Evolutionary conservation across 352 stramenopile genomes (phyloP).

Genomic region (Pythium graminicola): DNA sequence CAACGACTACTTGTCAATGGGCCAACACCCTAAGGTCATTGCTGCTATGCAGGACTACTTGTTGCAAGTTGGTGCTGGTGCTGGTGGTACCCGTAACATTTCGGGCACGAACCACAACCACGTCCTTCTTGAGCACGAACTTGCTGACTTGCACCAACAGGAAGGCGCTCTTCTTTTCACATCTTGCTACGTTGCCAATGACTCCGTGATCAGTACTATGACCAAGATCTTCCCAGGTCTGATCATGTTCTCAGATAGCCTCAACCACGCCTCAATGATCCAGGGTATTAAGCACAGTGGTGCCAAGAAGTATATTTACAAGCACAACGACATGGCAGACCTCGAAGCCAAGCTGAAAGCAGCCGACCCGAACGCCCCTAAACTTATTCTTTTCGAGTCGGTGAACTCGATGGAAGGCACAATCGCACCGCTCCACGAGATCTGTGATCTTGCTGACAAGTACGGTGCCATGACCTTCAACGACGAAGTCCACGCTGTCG

Average conservation of each 20-base stretch:
- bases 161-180: slow-evolving; percentile 83
- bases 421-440: slow-evolving; percentile 78
- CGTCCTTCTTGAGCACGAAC: slow-evolving; percentile 74
- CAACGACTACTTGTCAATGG: slow-evolving; percentile 90
- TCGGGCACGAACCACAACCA: slow-evolving; percentile 90
- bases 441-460: slow-evolving; percentile 83
- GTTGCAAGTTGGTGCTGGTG: slow-evolving; percentile 71
- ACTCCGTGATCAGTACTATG: slow-evolving; percentile 83
- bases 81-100: slow-evolving; percentile 87
- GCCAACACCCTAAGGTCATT: slow-evolving; percentile 84
- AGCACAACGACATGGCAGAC: slow-evolving; percentile 80
- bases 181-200: slow-evolving; percentile 88
- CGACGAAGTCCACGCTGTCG: slow-evolving; percentile 88
- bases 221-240: slow-evolving; percentile 88
- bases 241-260: slow-evolving; percentile 85
- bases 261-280: slow-evolving; percentile 91
- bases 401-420: slow-evolving; percentile 88
- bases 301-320: slow-evolving; percentile 80
- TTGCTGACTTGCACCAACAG: slow-evolving; percentile 84
- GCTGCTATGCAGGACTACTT: slow-evolving; percentile 77
- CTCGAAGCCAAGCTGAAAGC: slow-evolving; percentile 72
- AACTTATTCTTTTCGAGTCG: slow-evolving; percentile 83
- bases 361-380: slow-evolving; percentile 64
- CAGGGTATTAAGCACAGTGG: slow-evolving; percentile 74
- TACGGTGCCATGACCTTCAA: slow-evolving; percentile 91